phyloP scores from a whole-genome alignment of 345 rosid genomes.

The Gossypium raimondii region DNA sequence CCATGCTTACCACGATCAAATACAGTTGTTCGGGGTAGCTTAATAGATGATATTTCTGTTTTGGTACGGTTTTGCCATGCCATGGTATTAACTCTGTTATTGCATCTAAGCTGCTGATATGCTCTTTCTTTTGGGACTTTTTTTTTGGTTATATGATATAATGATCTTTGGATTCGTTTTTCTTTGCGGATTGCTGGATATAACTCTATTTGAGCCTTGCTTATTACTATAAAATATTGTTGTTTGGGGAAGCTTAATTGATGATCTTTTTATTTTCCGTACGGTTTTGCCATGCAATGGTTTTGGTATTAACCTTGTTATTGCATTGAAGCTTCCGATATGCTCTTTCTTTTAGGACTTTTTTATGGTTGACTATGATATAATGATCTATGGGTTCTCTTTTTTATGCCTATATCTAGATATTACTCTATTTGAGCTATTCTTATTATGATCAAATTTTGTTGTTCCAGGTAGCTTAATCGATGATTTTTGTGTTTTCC shows the following conservation, averaged over 20 bases:
- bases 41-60: no score
- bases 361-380: neutral
- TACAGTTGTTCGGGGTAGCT: no score
- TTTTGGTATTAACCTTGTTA: neutral
- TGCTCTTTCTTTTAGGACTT: neutral
- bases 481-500: neutral
- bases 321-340: neutral
- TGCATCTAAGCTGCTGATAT: neutral
- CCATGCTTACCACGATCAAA: no score
- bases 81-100: neutral
- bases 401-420: no score
- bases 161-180: neutral
- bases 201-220: no score
- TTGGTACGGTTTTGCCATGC: neutral
- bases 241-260: neutral
- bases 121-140: neutral
- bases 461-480: constrained; percentile 9
- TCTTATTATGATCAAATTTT: neutral
- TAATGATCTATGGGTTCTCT: neutral
- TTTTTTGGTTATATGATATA: neutral
- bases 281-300: neutral
- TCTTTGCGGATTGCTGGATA: no score
- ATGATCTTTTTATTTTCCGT: neutral
- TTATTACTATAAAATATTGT: no score
- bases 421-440: neutral